phyloP scores from a whole-genome alignment of 1,139 yeast genomes.

The Pichia kudriavzevii region DNA sequence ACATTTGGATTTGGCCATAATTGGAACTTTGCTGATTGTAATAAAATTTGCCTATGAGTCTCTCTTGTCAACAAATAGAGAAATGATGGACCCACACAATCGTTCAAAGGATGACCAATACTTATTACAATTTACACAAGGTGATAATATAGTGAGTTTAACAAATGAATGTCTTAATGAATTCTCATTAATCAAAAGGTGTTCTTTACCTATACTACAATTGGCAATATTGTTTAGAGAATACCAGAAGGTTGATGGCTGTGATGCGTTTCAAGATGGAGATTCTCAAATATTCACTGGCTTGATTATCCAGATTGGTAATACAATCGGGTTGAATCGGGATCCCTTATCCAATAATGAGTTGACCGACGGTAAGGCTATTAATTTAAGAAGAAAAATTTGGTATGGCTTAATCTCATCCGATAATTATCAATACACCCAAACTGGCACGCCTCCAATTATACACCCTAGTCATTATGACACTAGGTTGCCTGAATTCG shows the following conservation, averaged over 20 bases:
- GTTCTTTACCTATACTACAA: constrained; percentile 44
- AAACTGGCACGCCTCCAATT: constrained; percentile 36
- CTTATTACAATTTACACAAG: neutral
- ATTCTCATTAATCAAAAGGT: constrained; percentile 40
- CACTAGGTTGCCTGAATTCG: constrained; percentile 32
- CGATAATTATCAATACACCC: constrained; percentile 28
- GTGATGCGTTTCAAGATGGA: constrained; percentile 37
- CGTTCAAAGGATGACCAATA: constrained; percentile 23
- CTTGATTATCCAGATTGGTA: constrained; percentile 41
- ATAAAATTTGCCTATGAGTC: constrained; percentile 38
- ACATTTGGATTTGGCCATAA: constrained; percentile 39
- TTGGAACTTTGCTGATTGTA: constrained; percentile 38
- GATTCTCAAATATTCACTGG: constrained; percentile 40
- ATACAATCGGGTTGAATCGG: constrained; percentile 44
- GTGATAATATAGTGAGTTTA: constrained; percentile 1
- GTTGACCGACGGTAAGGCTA: constrained; percentile 17
- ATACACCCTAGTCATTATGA: constrained; percentile 32
- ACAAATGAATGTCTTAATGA: constrained; percentile 39
- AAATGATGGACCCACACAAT: constrained; percentile 15
- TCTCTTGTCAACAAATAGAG: constrained; percentile 29
- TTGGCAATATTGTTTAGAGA: constrained; percentile 39
- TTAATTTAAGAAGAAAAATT: constrained; percentile 41
- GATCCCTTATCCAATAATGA: constrained; percentile 35
- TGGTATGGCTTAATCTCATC: constrained; percentile 38
- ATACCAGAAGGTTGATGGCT: constrained; percentile 30